Base-by-base conservation (phyloP, 2,329 filamentous ascomycete species). In the Fusarium bactridioides region DNA sequence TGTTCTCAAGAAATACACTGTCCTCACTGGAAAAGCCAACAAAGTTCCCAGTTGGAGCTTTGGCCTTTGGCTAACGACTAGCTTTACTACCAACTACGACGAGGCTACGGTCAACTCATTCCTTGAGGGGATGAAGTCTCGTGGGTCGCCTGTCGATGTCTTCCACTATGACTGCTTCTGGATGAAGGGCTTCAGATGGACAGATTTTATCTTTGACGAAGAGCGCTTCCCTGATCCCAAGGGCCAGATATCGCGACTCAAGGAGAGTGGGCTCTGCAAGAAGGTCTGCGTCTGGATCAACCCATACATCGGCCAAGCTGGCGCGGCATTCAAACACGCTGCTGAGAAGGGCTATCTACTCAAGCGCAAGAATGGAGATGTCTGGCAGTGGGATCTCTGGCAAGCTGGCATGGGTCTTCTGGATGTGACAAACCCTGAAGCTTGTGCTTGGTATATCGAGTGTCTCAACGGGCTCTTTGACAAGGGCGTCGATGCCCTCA, bases 111-210 rank as follows among this genome's bases (percentile, higher is more conserved):
- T 93, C 31, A 89, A 84, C 50, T 85, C 85, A 15, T 93, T 93
- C 79, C 85, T 93, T 27, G 87, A 92, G 73, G 91, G 91, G 16
- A 93, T 94, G 89, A 86, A 86, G 69, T 83, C 87, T 54, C 87
- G 90, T 4, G 86, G 88, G 50, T 91, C 91, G 21, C 89, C 90
- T 0, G 86, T 94, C 4, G 88, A 91, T 41, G 91, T 93, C 7
- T 93, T 94, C 80, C 92, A 94, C 79, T 94, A 92, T 72, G 92
- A 94, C 78, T 92, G 90, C 79, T 94, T 93, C 85, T 94, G 91
- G 91, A 90, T 94, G 85, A 90, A 90, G 69, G 90, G 89, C 4
- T 93, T 93, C 78, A 89, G 89, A 62, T 94, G 91, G 92, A 93
- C 91, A 65, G 91, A 93, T 79, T 93, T 94, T 72, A 86, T 90